phyloP scores from a whole-genome alignment of 306 rosid genomes.

The Psophocarpus tetragonolobus region DNA sequence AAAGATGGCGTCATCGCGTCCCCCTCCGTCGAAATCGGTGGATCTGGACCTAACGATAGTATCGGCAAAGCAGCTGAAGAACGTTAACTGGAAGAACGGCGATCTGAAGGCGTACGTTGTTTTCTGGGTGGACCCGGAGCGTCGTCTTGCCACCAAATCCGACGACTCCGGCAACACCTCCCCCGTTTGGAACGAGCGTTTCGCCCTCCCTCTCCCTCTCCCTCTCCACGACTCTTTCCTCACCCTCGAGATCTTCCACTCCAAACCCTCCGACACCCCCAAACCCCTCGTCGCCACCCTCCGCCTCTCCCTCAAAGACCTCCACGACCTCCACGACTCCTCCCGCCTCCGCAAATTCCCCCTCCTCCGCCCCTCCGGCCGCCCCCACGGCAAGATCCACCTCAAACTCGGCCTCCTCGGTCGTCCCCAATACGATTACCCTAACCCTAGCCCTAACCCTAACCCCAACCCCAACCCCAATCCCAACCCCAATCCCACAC shows the following conservation, averaged over 20 bases:
- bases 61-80: slow-evolving; percentile 86
- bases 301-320: slow-evolving; percentile 56
- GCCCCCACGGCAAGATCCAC: slow-evolving; percentile 80
- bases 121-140: slow-evolving; percentile 80
- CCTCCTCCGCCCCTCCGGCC: slow-evolving; percentile 80
- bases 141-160: slow-evolving; percentile 84
- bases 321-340: slow-evolving; percentile 49
- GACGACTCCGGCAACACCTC: slow-evolving; percentile 74
- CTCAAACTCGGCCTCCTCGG: slow-evolving; percentile 66
- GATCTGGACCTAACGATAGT: slow-evolving; percentile 80
- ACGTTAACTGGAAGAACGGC: slow-evolving; percentile 88
- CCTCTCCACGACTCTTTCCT: slow-evolving; percentile 61
- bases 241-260: slow-evolving; percentile 84
- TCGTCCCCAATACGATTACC: slow-evolving; percentile 57
- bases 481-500: slow-evolving; percentile 42
- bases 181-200: slow-evolving; percentile 92
- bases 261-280: slow-evolving; percentile 83
- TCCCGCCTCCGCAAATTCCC: slow-evolving; percentile 48
- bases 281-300: slow-evolving; percentile 84
- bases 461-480: slow-evolving; percentile 42
- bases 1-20: slow-evolving; percentile 69
- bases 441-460: slow-evolving; percentile 37
- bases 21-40: slow-evolving; percentile 63
- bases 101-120: slow-evolving; percentile 82
- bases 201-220: slow-evolving; percentile 62